Conservation (phyloP, 2,329 filamentous ascomycete genomes). For the Leptographium galeiforme region DNA sequence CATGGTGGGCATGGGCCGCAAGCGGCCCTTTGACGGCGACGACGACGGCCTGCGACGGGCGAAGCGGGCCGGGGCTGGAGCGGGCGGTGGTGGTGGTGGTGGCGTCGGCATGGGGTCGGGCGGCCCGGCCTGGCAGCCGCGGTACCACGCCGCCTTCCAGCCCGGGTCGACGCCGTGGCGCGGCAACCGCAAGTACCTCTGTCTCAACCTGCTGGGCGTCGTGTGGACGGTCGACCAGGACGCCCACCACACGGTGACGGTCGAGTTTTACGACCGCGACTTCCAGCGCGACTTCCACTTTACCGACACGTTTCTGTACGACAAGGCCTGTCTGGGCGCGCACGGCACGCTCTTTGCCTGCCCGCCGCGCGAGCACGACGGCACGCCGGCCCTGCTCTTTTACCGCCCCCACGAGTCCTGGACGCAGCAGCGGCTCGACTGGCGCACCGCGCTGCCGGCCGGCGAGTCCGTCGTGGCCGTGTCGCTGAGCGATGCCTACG, state of each 20-base stretch:
- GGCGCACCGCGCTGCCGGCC: slow-evolving; percentile 73
- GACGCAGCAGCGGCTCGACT: slow-evolving; percentile 78
- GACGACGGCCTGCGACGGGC: slow-evolving; percentile 24
- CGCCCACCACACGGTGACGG: slow-evolving; percentile 81
- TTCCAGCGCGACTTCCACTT: slow-evolving; percentile 92
- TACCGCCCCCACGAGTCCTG: slow-evolving; percentile 95
- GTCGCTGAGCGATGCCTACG: slow-evolving; percentile 79
- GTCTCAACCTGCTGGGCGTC: slow-evolving; percentile 83
- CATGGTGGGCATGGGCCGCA: slow-evolving; percentile 22
- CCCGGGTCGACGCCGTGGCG: slow-evolving; percentile 93
- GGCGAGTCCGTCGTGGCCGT: slow-evolving; percentile 83
- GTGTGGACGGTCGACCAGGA: slow-evolving; percentile 97
- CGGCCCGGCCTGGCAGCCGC: slow-evolving; percentile 35
- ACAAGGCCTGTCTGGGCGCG: slow-evolving; percentile 85
- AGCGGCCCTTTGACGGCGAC: slow-evolving; percentile 38
- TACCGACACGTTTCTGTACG: slow-evolving; percentile 88
- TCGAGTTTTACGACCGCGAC: slow-evolving; percentile 94
- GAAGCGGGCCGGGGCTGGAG: slow-evolving; percentile 32
- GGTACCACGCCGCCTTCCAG: slow-evolving; percentile 76
- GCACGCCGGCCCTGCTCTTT: slow-evolving; percentile 67
- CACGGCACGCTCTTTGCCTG: slow-evolving; percentile 78
- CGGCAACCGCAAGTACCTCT: slow-evolving; percentile 85
- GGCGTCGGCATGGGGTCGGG: not conserved
- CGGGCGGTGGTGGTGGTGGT: not conserved
- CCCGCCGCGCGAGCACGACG: slow-evolving; percentile 36